Evolutionary conservation across 1,284 basidiomycete genomes (phyloP), one percentile per base, ranked within the genome.

Genomic region (Heterobasidion irregulare): DNA sequence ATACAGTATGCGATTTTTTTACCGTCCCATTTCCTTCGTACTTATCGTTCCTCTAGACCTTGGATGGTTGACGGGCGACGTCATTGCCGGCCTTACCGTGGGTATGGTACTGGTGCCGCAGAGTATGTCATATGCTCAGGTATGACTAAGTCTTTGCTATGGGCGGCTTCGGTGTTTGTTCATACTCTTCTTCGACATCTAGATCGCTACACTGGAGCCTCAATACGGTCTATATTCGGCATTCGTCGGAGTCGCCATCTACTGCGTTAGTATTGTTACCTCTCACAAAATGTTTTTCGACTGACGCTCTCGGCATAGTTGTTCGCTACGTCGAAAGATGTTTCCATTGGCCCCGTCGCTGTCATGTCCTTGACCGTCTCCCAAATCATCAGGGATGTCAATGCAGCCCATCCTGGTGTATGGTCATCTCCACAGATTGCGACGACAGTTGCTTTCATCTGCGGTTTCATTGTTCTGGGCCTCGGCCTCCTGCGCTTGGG

Each of bases 181-280:
- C 15, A 16, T 47, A 35, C 46, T 44, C 26, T 8, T 16, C 19
- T 15, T 49, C 26, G 26, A 5, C 26, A 26, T 26, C 57, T 73
- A 93, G 80, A 82, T 99, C 59, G 96, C 96, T 1, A 86, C 85
- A 0, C 82, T 99, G 10, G 77, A 84, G 1, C 73, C 90, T 2
- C 80, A 99, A 72, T 98, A 93, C 66, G 97, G 97, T 61, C 79
- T 98, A 8, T 98, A 98, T 70, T 95, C 94, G 3, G 94, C 94
- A 2, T 98, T 98, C 67, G 84, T 97, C 63, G 95, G 92, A 18
- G 88, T 89, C 16, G 71, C 89, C 59, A 75, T 86, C 60, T 93
- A 94, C 69, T 90, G 85, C 58, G 89, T 89, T 72, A 54, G 84
- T 68, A 16, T 52, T 12, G 33, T 50, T 50, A 61, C 65, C 47